phyloP scores from a whole-genome alignment of 2,329 filamentous ascomycete species.

The Trichothecium roseum region DNA sequence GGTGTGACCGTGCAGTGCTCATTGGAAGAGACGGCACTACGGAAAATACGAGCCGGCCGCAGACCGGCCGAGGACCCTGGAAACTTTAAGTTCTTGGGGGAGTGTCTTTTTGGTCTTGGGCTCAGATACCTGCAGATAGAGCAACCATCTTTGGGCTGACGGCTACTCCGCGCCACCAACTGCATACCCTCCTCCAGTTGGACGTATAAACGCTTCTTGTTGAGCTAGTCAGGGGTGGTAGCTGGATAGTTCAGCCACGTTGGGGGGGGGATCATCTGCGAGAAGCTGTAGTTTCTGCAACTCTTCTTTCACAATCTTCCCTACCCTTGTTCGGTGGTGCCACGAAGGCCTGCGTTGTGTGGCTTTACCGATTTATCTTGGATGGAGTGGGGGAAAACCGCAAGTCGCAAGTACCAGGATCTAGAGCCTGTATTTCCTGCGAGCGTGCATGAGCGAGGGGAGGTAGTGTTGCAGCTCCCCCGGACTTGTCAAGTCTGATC shows the following conservation, averaged over 20 bases:
- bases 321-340: slow-evolving; percentile 2
- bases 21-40: slow-evolving; percentile 19
- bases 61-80: neutral
- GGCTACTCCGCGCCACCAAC: neutral
- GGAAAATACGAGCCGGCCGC: slow-evolving; percentile 20
- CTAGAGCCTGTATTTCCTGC: slow-evolving; percentile 1
- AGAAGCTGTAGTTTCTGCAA: neutral
- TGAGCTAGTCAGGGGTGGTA: neutral
- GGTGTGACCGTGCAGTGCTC: slow-evolving; percentile 16
- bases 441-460: neutral
- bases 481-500: too few relatives aligned
- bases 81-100: neutral
- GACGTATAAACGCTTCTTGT: neutral
- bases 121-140: neutral
- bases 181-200: neutral
- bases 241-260: slow-evolving; percentile 1
- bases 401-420: slow-evolving; percentile 1
- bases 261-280: slow-evolving; percentile 1
- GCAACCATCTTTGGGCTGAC: neutral
- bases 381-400: slow-evolving; percentile 3
- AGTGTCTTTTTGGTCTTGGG: neutral
- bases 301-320: neutral
- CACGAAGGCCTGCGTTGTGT: slow-evolving; percentile 4
- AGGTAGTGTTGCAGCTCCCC: slow-evolving; percentile 1
- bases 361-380: slow-evolving; percentile 1